These are phyloP conservation scores for Akanthomyces muscarius DNA, from an alignment of 2,329 filamentous ascomycete genomes.

Conservation along the genomic window DNA sequence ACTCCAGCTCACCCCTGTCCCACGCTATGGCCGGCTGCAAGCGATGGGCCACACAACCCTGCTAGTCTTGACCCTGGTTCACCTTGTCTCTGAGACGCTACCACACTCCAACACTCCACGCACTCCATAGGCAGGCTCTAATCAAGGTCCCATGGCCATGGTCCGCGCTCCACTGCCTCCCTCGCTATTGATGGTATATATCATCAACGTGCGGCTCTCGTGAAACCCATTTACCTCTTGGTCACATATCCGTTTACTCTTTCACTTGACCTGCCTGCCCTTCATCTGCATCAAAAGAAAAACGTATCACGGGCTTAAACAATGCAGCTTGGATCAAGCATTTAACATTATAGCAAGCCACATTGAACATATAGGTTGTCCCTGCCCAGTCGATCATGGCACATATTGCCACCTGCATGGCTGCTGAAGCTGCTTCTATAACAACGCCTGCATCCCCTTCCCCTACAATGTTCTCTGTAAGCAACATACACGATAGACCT, in stretches of 20 bases:
- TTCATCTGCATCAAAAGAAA: neutral
- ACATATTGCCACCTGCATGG: constrained; percentile 59
- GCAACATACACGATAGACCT: constrained; percentile 14
- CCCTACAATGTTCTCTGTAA: constrained; percentile 44
- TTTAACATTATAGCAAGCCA: neutral
- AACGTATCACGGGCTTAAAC: neutral
- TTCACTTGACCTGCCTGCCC: neutral
- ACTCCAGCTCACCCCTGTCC: neutral
- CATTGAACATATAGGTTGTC: neutral
- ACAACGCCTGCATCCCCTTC: constrained; percentile 46
- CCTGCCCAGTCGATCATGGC: constrained; percentile 43
- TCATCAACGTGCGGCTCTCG: constrained; percentile 14
- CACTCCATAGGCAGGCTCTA: constrained; percentile 14
- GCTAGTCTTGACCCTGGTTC: constrained; percentile 12
- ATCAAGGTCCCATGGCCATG: constrained; percentile 9
- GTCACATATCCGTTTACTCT: constrained; percentile 8
- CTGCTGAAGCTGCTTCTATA: constrained; percentile 50
- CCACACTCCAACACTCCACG: constrained; percentile 1
- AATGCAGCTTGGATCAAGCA: neutral
- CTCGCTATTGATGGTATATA: constrained; percentile 10
- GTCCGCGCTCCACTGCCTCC: constrained; percentile 15
- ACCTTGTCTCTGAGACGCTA: constrained; percentile 13
- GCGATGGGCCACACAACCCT: constrained; percentile 6
- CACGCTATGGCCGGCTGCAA: constrained; percentile 15
- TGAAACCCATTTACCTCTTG: neutral